Evolutionary conservation across 305 asterid species (phyloP).

Genomic region (Plantago coronopus): DNA sequence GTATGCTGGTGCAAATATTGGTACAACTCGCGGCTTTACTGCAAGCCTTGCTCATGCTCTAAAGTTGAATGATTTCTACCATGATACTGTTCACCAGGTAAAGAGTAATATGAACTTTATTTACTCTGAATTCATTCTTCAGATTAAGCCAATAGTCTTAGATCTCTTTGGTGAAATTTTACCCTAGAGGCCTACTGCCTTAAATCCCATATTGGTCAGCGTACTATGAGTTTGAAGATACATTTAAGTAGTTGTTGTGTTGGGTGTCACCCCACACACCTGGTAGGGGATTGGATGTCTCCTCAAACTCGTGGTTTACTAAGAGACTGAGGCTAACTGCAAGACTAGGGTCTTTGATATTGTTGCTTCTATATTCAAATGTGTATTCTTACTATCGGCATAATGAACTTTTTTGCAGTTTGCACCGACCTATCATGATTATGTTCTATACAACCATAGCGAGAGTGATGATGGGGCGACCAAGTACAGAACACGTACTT

Average conservation of each 20-base stretch:
- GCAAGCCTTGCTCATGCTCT: constrained; percentile 90
- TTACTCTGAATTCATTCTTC: background rate
- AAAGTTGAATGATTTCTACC: constrained; percentile 81
- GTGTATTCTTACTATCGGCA: constrained; percentile 15
- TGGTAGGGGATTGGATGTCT: background rate
- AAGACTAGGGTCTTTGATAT: background rate
- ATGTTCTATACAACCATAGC: constrained; percentile 83
- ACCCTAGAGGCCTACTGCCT: no score
- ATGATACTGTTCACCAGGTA: constrained; percentile 98
- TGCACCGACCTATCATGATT: constrained; percentile 97
- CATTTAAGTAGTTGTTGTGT: no score
- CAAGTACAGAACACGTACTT: constrained; percentile 89
- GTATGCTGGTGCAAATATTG: constrained; percentile 93
- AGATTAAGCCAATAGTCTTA: background rate
- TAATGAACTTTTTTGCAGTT: constrained; percentile 45
- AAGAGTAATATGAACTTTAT: constrained; percentile 3
- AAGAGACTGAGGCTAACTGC: no score
- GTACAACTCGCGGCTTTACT: constrained; percentile 55
- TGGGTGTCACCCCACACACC: no score
- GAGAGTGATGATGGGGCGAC: constrained; percentile 86
- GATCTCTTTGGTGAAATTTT: background rate
- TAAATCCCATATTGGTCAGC: no score
- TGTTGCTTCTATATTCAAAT: background rate
- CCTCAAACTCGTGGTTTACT: no score
- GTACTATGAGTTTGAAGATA: background rate